Evolutionary conservation across 306 rosid genomes (phyloP).

Genomic region (Pyrus betulifolia): DNA sequence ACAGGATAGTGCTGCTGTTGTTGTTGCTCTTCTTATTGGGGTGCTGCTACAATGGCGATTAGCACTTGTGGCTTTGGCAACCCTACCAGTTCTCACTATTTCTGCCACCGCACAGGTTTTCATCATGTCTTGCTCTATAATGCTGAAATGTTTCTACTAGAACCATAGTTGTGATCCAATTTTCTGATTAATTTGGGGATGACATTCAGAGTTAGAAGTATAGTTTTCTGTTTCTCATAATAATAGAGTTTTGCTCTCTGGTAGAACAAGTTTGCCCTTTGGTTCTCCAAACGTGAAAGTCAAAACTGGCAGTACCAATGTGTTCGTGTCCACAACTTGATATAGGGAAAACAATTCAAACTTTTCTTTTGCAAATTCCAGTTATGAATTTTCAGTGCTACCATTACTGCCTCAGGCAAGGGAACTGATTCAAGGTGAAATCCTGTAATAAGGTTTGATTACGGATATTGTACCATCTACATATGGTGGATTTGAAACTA

Average conservation of each 20-base stretch:
- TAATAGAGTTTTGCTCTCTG: neutral
- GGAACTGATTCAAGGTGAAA: neutral
- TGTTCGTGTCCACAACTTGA: neutral
- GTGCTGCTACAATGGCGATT: constrained; percentile 80
- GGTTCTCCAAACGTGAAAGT: neutral
- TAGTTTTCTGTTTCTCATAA: neutral
- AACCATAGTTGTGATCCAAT: neutral
- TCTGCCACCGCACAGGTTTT: constrained; percentile 97
- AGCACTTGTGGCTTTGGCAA: constrained; percentile 97
- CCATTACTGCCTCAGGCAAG: neutral
- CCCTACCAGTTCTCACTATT: constrained; percentile 79
- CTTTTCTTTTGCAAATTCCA: neutral
- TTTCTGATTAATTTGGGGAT: neutral
- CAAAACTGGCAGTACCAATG: neutral
- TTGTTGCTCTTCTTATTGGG: constrained; percentile 94
- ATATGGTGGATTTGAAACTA: neutral
- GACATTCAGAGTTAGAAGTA: neutral
- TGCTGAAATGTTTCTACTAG: neutral
- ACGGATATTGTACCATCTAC: neutral
- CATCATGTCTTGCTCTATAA: constrained; percentile 13
- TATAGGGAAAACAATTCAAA: neutral
- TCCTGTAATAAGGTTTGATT: neutral
- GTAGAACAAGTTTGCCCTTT: neutral
- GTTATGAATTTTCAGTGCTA: neutral
- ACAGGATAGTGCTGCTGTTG: constrained; percentile 95